Conservation (phyloP, 805 yeast species). For the Yamadazyma endophytica region DNA sequence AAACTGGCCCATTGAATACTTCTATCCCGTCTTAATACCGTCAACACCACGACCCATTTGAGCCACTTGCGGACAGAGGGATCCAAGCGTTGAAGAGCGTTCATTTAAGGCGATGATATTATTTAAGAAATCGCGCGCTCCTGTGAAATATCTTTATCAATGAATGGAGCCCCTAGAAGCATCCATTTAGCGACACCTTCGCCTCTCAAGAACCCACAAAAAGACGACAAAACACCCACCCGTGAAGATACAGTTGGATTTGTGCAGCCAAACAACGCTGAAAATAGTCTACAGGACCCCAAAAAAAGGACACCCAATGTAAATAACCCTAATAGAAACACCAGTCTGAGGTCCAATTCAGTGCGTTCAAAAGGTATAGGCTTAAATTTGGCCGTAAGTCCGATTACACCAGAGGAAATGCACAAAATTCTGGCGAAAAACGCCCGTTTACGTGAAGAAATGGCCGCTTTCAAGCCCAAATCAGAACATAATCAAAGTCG, state of each 20-base stretch:
- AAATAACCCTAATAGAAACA: too few relatives aligned
- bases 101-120: neutral
- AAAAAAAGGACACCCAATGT: conserved; percentile 1
- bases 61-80: conserved; percentile 20
- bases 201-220: too few relatives aligned
- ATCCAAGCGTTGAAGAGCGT: conserved; percentile 1
- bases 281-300: too few relatives aligned
- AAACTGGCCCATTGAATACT: conserved; percentile 27
- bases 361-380: conserved; percentile 28
- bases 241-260: too few relatives aligned
- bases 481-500: conserved; percentile 1
- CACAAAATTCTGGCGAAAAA: conserved; percentile 1
- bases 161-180: neutral
- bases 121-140: neutral
- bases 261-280: too few relatives aligned
- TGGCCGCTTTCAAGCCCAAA: conserved; percentile 5
- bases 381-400: conserved; percentile 28
- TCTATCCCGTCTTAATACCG: conserved; percentile 18
- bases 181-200: conserved; percentile 4
- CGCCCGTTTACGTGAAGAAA: conserved; percentile 4
- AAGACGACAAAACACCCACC: too few relatives aligned
- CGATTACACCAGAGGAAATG: conserved; percentile 10
- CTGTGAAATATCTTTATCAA: neutral
- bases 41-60: conserved; percentile 23
- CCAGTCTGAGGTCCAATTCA: conserved; percentile 7